A percentile compares a stretch with the other conserved stretches of the same genome.
Evolutionary conservation across 257 asterid genomes (phyloP).

Genomic region (Primulina tabacum): DNA sequence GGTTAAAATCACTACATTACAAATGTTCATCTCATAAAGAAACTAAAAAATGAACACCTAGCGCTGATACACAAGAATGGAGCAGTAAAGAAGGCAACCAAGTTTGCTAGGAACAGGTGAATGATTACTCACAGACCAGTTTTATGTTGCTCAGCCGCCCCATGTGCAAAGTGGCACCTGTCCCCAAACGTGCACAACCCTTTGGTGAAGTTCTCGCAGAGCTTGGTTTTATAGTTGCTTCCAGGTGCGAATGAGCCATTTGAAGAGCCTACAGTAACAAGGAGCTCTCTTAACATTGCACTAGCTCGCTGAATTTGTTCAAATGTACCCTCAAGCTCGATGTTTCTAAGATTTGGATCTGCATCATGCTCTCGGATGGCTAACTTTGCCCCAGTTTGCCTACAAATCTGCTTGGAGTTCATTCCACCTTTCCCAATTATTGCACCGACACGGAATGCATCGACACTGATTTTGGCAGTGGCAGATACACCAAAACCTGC

Average conservation of each 20-base stretch:
- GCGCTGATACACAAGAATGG: neutral
- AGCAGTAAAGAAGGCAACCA: neutral
- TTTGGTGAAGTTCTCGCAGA: constrained; percentile 69
- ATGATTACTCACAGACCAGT: constrained; percentile 36
- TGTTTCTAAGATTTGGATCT: constrained; percentile 67
- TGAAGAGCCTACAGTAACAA: constrained; percentile 44
- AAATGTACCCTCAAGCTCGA: constrained; percentile 83
- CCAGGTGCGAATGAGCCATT: constrained; percentile 37
- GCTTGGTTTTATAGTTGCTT: constrained; percentile 71
- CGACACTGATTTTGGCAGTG: constrained; percentile 79
- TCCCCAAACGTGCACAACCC: constrained; percentile 92
- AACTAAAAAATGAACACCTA: neutral
- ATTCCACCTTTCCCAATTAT: constrained; percentile 93
- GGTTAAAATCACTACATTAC: neutral
- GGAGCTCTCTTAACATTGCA: constrained; percentile 71
- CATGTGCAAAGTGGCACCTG: constrained; percentile 93
- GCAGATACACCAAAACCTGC: constrained; percentile 73
- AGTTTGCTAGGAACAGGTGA: neutral
- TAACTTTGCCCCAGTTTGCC: constrained; percentile 76
- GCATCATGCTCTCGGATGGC: constrained; percentile 72
- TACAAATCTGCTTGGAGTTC: constrained; percentile 82
- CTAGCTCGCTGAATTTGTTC: constrained; percentile 79
- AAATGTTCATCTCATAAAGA: neutral
- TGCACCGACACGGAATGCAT: constrained; percentile 76
- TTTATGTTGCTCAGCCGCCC: constrained; percentile 65